Base-by-base conservation (phyloP, 164 flowering plant species). In the Umbellularia californica region DNA sequence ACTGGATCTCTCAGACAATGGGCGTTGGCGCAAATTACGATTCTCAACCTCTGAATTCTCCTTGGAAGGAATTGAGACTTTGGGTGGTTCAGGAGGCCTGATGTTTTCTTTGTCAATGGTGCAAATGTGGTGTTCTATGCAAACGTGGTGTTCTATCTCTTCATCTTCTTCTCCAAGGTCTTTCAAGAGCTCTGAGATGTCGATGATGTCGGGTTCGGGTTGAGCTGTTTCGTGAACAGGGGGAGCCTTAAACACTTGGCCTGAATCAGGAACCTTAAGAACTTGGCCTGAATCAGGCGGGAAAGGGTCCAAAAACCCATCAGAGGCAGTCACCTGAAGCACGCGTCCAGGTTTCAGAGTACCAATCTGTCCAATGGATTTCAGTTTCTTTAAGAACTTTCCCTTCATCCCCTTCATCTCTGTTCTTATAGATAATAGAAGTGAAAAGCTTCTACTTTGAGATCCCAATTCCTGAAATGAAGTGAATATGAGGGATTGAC, bases 401-500 rank as follows among this genome's bases (percentile, higher is more conserved):
- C 94, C 97, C 74, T 87, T 92, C 87, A 90, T 77, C 58, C 84
- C 87, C 81, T 88, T 87, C 91, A 87, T 90, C 27, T 69, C 41
- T 28, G 74, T 70, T 68, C 76, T 27, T 65, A 13, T 4, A 47
- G 28, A 67, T 28, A 30, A 15, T 35, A 30, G 50, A 51, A 35
- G 58, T 63, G 33, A 24, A 65, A 65, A 65, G 33, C 68, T 23
- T 27, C 50, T 28, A 41, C 1, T 35, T 65, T 47, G 69, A 25
- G 70, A 25, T 28, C 28, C 33, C 71, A 17, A 15, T 30, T 67
- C 69, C 69, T 30, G 69, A 15, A 67, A 27, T 33, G 69, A 33
- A 12, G 47, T 27, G n/a, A 33, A 4, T 47, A 60, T 7, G 58
- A 41, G 60, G 19, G 60, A 13, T 17, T 55, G 60, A 55, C 20